Evolutionary conservation across 192 early-diverging fungal species (phyloP).

Genomic region (Phycomyces nitens): DNA sequence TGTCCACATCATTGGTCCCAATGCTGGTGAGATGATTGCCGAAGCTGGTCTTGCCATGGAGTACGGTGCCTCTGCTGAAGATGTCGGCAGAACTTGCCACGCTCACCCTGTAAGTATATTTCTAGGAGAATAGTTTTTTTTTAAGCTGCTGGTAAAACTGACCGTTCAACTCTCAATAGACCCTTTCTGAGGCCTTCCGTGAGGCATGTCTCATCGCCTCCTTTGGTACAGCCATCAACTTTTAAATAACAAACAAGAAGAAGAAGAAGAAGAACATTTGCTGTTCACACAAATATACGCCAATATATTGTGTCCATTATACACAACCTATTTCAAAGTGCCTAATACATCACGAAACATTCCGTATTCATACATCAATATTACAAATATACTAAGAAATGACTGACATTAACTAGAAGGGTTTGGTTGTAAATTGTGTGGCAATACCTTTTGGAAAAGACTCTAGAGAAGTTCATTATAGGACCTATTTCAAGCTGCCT

Average conservation of each 20-base stretch:
- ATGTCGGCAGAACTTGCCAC: conserved; percentile 96
- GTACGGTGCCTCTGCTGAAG: conserved; percentile 97
- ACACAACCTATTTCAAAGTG: neutral
- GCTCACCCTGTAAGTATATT: conserved; percentile 71
- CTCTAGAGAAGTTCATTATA: no score
- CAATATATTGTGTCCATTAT: neutral
- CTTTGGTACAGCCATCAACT: conserved; percentile 77
- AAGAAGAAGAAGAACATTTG: neutral
- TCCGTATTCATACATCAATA: neutral
- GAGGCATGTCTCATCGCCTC: conserved; percentile 92
- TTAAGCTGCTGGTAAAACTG: neutral
- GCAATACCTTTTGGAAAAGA: no score
- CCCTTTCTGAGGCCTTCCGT: conserved; percentile 97
- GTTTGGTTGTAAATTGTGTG: no score
- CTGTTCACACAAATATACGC: no score
- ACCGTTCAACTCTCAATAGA: conserved; percentile 33
- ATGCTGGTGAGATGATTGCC: conserved; percentile 99
- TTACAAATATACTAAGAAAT: no score
- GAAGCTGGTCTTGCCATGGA: conserved; percentile 97
- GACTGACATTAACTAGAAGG: no score
- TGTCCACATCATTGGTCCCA: conserved; percentile 97
- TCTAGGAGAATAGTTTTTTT: neutral
- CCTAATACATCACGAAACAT: neutral
- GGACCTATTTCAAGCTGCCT: no score
- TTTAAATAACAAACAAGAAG: conserved; percentile 39